Evolutionary conservation across 2,329 filamentous ascomycete species (phyloP).

Genomic region (Xylaria sp.): DNA sequence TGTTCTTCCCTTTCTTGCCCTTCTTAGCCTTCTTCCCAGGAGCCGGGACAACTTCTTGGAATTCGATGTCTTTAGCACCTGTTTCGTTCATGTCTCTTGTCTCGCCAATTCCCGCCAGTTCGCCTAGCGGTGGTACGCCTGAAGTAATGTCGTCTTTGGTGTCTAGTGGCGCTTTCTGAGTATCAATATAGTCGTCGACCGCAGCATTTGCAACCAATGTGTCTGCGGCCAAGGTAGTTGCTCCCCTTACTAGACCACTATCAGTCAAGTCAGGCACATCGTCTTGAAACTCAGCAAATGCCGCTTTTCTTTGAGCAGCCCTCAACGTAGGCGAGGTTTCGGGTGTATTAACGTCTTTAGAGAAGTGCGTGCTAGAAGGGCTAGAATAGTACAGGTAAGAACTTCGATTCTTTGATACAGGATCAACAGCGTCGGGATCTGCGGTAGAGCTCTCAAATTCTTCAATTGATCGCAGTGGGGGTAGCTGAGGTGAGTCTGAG

Average conservation of each 20-base stretch:
- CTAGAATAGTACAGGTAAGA: constrained; percentile 56
- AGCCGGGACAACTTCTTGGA: constrained; percentile 23
- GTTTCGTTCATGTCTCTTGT: constrained; percentile 15
- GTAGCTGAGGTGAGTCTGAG: constrained; percentile 32
- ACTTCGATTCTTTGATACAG: constrained; percentile 56
- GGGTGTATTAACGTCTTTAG: constrained; percentile 33
- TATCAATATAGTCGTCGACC: not conserved
- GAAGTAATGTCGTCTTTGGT: constrained; percentile 14
- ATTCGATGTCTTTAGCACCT: constrained; percentile 18
- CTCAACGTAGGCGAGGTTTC: constrained; percentile 34
- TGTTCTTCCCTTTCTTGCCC: constrained; percentile 53
- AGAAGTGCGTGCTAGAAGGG: constrained; percentile 49
- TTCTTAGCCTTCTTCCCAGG: constrained; percentile 51
- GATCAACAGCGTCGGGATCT: constrained; percentile 53
- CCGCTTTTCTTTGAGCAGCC: constrained; percentile 21
- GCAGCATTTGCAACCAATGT: constrained; percentile 26
- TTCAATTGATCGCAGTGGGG: constrained; percentile 28
- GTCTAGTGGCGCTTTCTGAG: not conserved
- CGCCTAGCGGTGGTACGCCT: constrained; percentile 4
- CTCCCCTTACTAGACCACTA: constrained; percentile 3
- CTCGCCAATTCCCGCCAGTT: not conserved
- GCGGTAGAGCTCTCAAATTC: constrained; percentile 36
- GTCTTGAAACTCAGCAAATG: constrained; percentile 24
- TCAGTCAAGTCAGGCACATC: constrained; percentile 7
- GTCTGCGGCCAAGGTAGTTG: constrained; percentile 10